These are phyloP conservation scores for Extremus antarcticus DNA, from an alignment of 495 filamentous ascomycete species.

Conservation along the genomic window DNA sequence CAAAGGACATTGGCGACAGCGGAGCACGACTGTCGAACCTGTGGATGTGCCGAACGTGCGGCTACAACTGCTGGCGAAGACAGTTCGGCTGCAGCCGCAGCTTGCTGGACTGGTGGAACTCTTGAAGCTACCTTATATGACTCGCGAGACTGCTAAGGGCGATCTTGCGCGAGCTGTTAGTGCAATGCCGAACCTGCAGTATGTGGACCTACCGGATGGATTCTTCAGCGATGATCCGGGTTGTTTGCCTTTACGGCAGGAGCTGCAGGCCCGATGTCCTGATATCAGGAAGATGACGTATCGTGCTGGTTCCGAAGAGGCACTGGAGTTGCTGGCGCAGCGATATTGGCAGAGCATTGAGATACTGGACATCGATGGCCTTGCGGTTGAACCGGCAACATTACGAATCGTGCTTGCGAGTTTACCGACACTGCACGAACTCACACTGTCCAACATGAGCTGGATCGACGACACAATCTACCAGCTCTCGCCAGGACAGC, in stretches of 20 bases:
- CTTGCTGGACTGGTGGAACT: slow-evolving; percentile 59
- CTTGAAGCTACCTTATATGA: slow-evolving; percentile 93
- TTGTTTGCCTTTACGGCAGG: slow-evolving; percentile 64
- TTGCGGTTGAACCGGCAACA: slow-evolving; percentile 61
- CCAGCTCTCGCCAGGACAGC: slow-evolving; percentile 38
- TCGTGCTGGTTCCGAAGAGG: slow-evolving; percentile 62
- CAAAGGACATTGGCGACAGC: slow-evolving; percentile 41
- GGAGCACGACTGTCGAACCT: slow-evolving; percentile 64
- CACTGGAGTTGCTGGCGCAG: slow-evolving; percentile 55
- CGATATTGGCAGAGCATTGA: slow-evolving; percentile 69
- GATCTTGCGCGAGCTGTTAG: slow-evolving; percentile 78
- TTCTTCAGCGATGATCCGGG: slow-evolving; percentile 68
- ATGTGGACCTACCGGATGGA: slow-evolving; percentile 84
- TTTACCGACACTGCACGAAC: slow-evolving; percentile 53
- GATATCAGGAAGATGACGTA: slow-evolving; percentile 85
- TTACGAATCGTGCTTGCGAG: slow-evolving; percentile 59
- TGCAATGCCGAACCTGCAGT: slow-evolving; percentile 72
- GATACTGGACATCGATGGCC: slow-evolving; percentile 58
- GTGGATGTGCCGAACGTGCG: slow-evolving; percentile 68
- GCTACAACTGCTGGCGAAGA: slow-evolving; percentile 64
- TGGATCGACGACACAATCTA: slow-evolving; percentile 70
- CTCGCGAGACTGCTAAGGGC: slow-evolving; percentile 73
- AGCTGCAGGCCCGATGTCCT: slow-evolving; percentile 70
- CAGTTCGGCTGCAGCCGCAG: slow-evolving; percentile 61
- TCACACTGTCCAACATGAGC: slow-evolving; percentile 58